Evolutionary conservation across 257 asterid genomes (phyloP), one percentile per base, ranked within the genome.

Genomic region (Penstemon davidsonii): DNA sequence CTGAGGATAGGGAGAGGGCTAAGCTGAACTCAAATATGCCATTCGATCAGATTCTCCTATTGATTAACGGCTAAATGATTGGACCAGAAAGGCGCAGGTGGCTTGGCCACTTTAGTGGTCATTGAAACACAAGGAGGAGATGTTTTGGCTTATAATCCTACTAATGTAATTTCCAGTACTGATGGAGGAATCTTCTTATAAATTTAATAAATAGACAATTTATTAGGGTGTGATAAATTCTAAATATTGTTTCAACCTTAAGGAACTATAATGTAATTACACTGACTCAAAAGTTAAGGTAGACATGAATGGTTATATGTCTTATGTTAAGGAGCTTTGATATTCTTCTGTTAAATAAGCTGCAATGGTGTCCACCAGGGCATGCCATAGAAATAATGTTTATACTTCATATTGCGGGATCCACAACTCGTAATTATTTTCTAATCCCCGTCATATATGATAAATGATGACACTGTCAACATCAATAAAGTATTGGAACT

Each of bases 91-190:
- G 58, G 66, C 18, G 56, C 47, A 19, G 58, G 57, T 55, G 15
- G 25, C 43, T 45, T 56, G 66, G 58, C 67, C 46, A 7, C 58
- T 46, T 57, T 55, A 57, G 67, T n/a, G 43, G 46, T 69, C 58
- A 69, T 57, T 56, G 56, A 69, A 44, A 69, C 73, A 42, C 66
- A 56, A 57, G 66, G n/a, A 12, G 66, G 67, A 45, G 73, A 56
- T 56, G 55, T 68, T 33, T 68, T 56, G 36, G 55, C 65, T 33
- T 68, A 55, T 13, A 62, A 42, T 41, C 67, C 53, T 15, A 42
- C 55, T 41, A 62, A 43, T 42, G 67, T 60, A 4, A 38, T 60
- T 40, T 60, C 49, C 50, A 60, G 39, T 41, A 60, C 65, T 39
- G 33, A 60, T 42, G 55, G 67, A 38, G 39, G 44, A 45, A 63